phyloP scores from a whole-genome alignment of 2,329 filamentous ascomycete species.

The Phyllosticta citriasiana region DNA sequence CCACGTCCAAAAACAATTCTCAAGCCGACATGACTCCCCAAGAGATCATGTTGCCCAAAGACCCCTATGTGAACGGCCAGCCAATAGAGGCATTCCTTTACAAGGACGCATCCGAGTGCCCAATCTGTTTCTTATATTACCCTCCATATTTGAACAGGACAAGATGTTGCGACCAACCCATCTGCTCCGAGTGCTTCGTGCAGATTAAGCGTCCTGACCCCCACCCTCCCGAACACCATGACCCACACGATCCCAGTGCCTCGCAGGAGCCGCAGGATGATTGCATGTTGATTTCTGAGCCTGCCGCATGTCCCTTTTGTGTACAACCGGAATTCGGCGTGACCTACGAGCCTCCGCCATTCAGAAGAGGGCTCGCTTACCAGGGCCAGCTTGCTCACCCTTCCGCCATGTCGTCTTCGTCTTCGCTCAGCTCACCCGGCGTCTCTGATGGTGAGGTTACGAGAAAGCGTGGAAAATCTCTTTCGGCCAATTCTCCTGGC shows the following conservation, averaged over 20 bases:
- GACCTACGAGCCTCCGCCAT: conserved; percentile 84
- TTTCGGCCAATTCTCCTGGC: conserved; percentile 73
- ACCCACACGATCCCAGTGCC: conserved; percentile 28
- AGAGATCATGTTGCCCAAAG: conserved; percentile 69
- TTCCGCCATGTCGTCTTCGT: conserved; percentile 78
- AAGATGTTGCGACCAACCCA: conserved; percentile 87
- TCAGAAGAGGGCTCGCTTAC: conserved; percentile 72
- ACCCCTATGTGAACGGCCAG: conserved; percentile 89
- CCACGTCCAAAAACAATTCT: conserved; percentile 62
- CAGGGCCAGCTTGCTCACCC: conserved; percentile 39
- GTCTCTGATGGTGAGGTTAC: conserved; percentile 16
- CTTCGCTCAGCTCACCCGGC: conserved; percentile 51
- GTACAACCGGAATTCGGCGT: conserved; percentile 91
- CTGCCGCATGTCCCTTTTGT: conserved; percentile 88
- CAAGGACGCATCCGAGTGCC: conserved; percentile 82
- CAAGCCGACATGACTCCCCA: conserved; percentile 63
- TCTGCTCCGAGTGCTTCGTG: conserved; percentile 97
- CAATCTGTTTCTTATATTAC: conserved; percentile 94
- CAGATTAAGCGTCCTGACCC: conserved; percentile 95
- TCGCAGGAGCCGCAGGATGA: conserved; percentile 40
- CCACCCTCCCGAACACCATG: conserved; percentile 70
- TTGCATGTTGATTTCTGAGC: conserved; percentile 72
- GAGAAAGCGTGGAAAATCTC: conserved; percentile 52
- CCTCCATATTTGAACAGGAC: conserved; percentile 91
- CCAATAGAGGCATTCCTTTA: conserved; percentile 88